Evolutionary conservation across 2,329 filamentous ascomycete genomes (phyloP).

Genomic region (Colletotrichum tropicale): DNA sequence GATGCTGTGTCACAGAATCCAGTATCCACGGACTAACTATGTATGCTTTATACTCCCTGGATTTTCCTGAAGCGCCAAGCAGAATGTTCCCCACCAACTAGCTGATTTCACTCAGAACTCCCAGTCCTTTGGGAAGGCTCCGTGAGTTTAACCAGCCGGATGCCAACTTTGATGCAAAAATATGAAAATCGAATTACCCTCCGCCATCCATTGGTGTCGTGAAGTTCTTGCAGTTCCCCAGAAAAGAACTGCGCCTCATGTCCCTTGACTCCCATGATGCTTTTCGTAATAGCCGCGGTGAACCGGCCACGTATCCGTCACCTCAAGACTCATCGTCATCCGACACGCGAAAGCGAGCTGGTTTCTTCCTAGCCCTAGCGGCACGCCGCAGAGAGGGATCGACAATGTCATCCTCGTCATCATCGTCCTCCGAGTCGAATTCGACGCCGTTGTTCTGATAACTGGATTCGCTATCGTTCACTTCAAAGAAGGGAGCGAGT

Average conservation of each 20-base stretch:
- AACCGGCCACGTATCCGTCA: background rate
- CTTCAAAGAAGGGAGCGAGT: background rate
- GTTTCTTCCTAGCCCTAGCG: slow-evolving; percentile 6
- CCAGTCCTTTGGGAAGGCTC: background rate
- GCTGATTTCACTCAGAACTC: background rate
- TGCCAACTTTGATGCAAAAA: background rate
- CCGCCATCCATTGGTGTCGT: background rate
- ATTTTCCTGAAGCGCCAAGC: background rate
- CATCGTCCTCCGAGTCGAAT: slow-evolving; percentile 9
- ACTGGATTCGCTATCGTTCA: slow-evolving; percentile 13
- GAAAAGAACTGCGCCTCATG: background rate
- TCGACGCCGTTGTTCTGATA: background rate
- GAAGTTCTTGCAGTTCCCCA: background rate
- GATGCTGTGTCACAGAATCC: background rate
- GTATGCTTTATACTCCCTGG: slow-evolving; percentile 4
- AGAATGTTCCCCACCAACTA: background rate
- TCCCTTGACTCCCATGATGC: background rate
- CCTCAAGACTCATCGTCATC: slow-evolving; percentile 3
- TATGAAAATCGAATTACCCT: background rate
- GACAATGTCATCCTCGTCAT: background rate
- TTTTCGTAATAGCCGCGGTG: background rate
- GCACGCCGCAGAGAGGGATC: background rate
- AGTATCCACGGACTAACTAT: background rate
- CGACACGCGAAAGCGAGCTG: slow-evolving; percentile 12
- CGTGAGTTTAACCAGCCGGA: background rate